These are phyloP conservation scores for Sarocladiaceae sp. DNA, from an alignment of 2,329 filamentous ascomycete species.

Conservation along the genomic window DNA sequence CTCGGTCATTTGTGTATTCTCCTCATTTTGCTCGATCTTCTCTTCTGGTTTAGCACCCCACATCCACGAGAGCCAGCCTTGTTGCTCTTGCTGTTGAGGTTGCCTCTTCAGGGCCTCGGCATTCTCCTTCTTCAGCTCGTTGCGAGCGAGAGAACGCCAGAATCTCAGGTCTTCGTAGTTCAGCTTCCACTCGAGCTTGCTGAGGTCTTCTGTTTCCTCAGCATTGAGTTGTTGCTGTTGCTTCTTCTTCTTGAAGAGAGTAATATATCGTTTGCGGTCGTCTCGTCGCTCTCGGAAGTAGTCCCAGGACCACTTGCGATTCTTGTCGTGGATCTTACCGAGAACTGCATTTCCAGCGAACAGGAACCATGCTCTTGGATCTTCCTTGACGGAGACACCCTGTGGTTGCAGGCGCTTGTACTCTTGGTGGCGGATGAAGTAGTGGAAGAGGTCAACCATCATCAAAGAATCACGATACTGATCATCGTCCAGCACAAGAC, in stretches of 20 bases:
- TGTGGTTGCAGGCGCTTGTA: slow-evolving; percentile 93
- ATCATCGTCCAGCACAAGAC: slow-evolving; percentile 93
- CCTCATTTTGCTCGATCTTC: slow-evolving; percentile 54
- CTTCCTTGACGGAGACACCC: slow-evolving; percentile 73
- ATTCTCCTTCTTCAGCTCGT: slow-evolving; percentile 93
- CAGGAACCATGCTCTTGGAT: slow-evolving; percentile 85
- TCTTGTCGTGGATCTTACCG: slow-evolving; percentile 90
- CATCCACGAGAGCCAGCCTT: slow-evolving; percentile 88
- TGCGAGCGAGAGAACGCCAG: slow-evolving; percentile 91
- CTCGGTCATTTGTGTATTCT: slow-evolving; percentile 86
- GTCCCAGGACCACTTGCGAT: slow-evolving; percentile 91
- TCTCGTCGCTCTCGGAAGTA: slow-evolving; percentile 92
- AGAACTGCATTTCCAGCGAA: slow-evolving; percentile 90
- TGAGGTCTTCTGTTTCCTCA: slow-evolving; percentile 68
- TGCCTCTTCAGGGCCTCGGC: slow-evolving; percentile 74
- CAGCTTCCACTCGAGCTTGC: slow-evolving; percentile 78
- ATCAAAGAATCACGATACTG: slow-evolving; percentile 97
- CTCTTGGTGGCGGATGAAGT: slow-evolving; percentile 95
- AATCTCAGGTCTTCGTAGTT: slow-evolving; percentile 95
- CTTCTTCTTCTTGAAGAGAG: slow-evolving; percentile 93
- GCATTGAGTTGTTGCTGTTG: slow-evolving; percentile 66
- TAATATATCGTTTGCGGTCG: slow-evolving; percentile 83
- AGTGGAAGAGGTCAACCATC: slow-evolving; percentile 98
- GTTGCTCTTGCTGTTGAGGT: slow-evolving; percentile 55
- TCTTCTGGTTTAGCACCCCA: slow-evolving; percentile 75